phyloP scores from a whole-genome alignment of 140 eudicot species.

The Bidens hawaiensis region DNA sequence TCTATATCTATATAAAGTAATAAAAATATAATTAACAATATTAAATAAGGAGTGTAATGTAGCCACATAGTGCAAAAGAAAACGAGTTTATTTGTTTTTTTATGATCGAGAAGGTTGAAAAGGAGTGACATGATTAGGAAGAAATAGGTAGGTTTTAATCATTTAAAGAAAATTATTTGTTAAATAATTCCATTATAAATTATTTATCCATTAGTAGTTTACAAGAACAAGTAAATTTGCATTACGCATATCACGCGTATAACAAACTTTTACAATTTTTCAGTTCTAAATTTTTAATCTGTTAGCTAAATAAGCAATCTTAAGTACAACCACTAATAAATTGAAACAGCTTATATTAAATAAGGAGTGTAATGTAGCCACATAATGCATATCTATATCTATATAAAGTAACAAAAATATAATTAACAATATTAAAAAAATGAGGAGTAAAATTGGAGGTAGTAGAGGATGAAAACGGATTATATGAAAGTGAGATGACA shows the following conservation, averaged over 20 bases:
- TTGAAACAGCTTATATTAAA: no score
- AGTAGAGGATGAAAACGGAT: not conserved
- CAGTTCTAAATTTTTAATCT: not conserved
- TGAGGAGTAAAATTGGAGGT: not conserved
- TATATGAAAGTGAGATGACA: slow-evolving; percentile 1
- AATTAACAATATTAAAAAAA: not conserved
- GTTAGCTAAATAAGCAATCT: not conserved
- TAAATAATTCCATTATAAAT: not conserved
- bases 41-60: not conserved
- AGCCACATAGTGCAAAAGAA: not conserved
- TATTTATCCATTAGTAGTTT: no score
- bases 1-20: not conserved
- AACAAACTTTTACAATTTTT: not conserved
- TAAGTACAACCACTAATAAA: no score
- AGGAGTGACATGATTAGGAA: not conserved
- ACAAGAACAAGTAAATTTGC: no score
- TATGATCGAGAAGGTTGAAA: not conserved
- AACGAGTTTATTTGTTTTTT: not conserved
- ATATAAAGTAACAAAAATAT: not conserved
- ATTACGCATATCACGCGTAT: no score
- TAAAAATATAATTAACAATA: not conserved
- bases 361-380: no score
- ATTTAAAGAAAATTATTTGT: not conserved
- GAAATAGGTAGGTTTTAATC: not conserved
- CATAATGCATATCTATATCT: no score